Base-by-base conservation (phyloP, 495 filamentous ascomycete species). In the Podospora conica region DNA sequence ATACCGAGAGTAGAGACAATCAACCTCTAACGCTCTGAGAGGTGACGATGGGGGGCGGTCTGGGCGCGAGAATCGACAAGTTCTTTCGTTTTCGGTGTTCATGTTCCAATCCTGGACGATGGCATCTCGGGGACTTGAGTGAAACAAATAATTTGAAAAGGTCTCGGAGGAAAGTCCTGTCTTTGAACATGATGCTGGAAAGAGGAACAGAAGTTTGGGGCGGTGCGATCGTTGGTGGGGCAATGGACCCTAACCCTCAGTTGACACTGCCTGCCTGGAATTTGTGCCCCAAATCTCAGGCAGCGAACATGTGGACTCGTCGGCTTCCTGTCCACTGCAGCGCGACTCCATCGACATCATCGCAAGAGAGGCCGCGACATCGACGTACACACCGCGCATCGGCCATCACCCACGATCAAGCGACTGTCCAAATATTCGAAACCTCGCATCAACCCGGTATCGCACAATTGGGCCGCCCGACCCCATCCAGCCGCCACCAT, bases 401-500 rank as follows among this genome's bases (percentile, higher is more conserved):
- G 18, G 40, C 40, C 40, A 48, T 5, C 40, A 48, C 40, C 40
- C 40, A n/a, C 40, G 40, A 48, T n/a, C 6, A n/a, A 40, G 5
- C 4, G 31, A 9, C 28, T 11, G 6, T 7, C 40, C 40, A 48
- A 48, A 2, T 5, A 48, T 18, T 48, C 15, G 40, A 48, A 24
- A 7, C 1, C 18, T 12, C 12, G 1, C 24, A 25, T 53, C 9
- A 53, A n/a, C 6, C n/a, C 40, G 20, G 59, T 22, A 48, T n/a
- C 21, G 25, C 18, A 15, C 57, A 0, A 60, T 24, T 55, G 64
- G 55, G 22, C 11, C 53, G 33, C 25, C 20, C 15, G 18, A 18
- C 53, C 60, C 40, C 55, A 48, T 0, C 62, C 55, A 27, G 22
- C 48, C 69, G 67, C 77, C 84, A 89, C 70, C 70, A 96, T 96